phyloP scores from a whole-genome alignment of 805 yeast genomes.

The Nakazawaea pomicola region DNA sequence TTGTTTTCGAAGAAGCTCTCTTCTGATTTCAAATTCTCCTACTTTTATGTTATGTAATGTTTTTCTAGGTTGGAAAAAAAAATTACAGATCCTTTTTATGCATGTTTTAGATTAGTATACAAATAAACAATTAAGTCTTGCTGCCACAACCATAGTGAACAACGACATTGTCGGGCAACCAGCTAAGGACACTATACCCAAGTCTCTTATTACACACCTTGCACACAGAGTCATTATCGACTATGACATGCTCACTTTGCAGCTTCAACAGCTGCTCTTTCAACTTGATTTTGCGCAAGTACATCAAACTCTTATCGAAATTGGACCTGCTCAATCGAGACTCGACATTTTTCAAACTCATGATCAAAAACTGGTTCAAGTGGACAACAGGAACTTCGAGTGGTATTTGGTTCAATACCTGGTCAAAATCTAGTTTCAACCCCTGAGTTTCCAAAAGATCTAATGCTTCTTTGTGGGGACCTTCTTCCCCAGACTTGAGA shows the following conservation, averaged over 20 bases:
- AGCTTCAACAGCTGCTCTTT: constrained; percentile 36
- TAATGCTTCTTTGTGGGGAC: constrained; percentile 24
- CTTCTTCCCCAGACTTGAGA: background rate
- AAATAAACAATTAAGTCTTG: no score
- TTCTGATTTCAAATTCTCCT: no score
- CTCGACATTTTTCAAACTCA: constrained; percentile 37
- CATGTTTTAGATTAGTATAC: no score
- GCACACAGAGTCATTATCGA: constrained; percentile 48
- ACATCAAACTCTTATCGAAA: constrained; percentile 43
- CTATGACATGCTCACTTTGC: constrained; percentile 29
- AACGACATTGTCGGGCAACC: constrained; percentile 37
- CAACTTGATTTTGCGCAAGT: constrained; percentile 45
- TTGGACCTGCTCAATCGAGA: constrained; percentile 34
- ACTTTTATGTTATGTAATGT: no score
- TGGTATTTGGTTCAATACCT: constrained; percentile 50
- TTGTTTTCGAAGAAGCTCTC: no score
- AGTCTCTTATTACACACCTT: constrained; percentile 51
- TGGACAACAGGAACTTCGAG: constrained; percentile 36
- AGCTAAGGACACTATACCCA: constrained; percentile 49
- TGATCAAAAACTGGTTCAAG: constrained; percentile 39
- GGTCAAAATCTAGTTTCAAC: constrained; percentile 24
- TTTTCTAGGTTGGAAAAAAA: no score
- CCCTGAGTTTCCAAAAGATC: constrained; percentile 40
- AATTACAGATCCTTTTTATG: no score
- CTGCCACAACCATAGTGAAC: constrained; percentile 53